Evolutionary conservation across 495 filamentous ascomycete species (phyloP).

Genomic region (Xylona heveae): DNA sequence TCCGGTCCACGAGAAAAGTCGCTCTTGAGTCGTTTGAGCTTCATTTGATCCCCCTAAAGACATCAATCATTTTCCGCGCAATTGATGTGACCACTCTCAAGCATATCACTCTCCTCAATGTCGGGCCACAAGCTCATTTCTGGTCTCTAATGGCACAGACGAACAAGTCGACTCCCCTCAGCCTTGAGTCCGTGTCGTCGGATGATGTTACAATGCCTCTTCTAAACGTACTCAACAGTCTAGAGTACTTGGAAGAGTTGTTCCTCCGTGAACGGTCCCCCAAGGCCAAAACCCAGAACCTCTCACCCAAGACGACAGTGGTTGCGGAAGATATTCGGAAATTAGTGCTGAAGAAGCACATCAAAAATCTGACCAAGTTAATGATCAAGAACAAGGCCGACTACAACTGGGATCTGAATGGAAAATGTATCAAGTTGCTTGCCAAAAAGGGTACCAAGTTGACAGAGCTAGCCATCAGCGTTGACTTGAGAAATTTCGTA

Average conservation of each 20-base stretch:
- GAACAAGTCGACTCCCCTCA: conserved; percentile 24
- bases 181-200: conserved; percentile 32
- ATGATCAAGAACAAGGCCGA: conserved; percentile 29
- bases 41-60: conserved; percentile 33
- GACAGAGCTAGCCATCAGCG: conserved; percentile 29
- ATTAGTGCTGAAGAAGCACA: conserved; percentile 25
- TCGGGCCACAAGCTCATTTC: conserved; percentile 32
- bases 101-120: conserved; percentile 34
- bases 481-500: conserved; percentile 28
- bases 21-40: conserved; percentile 28
- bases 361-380: conserved; percentile 17
- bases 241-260: conserved; percentile 28
- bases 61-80: conserved; percentile 25
- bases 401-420: conserved; percentile 29
- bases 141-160: conserved; percentile 30
- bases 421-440: conserved; percentile 24
- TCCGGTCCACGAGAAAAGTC: conserved; percentile 29
- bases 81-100: conserved; percentile 29
- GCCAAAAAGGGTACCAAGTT: conserved; percentile 23
- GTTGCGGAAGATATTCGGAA: conserved; percentile 30
- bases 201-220: conserved; percentile 34
- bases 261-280: conserved; percentile 31
- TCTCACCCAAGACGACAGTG: conserved; percentile 21
- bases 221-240: conserved; percentile 24
- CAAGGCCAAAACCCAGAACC: conserved; percentile 27